Evolutionary conservation across 257 asterid genomes (phyloP).

Genomic region (Nicotiana tabacum): DNA sequence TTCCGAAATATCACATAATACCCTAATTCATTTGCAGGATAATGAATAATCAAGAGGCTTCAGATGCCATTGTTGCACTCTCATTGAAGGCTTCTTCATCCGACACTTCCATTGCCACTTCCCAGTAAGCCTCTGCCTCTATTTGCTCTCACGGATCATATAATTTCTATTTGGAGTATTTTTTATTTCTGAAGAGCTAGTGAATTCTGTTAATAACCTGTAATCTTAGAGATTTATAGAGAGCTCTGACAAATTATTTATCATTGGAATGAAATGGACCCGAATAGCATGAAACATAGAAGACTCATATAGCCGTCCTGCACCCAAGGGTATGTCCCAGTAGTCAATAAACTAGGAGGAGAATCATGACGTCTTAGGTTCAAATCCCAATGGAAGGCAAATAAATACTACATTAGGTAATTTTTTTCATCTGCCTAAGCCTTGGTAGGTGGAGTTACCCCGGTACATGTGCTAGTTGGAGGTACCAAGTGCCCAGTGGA

Average conservation of each 20-base stretch:
- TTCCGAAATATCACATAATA: background rate
- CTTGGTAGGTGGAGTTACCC: too few relatives aligned
- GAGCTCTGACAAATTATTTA: background rate
- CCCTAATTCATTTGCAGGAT: background rate
- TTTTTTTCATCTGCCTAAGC: too few relatives aligned
- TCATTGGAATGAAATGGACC: background rate
- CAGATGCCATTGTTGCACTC: background rate
- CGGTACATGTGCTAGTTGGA: too few relatives aligned
- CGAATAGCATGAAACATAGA: background rate
- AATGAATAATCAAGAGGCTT: background rate
- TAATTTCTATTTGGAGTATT: background rate
- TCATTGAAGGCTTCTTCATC: background rate
- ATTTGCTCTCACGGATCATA: background rate
- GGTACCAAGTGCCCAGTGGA: too few relatives aligned
- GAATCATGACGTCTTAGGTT: too few relatives aligned
- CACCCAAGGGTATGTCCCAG: too few relatives aligned
- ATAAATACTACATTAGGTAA: too few relatives aligned
- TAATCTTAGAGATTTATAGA: background rate
- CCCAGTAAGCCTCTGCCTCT: background rate
- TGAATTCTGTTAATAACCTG: background rate
- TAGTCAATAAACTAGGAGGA: too few relatives aligned
- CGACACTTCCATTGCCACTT: background rate
- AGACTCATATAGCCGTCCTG: background rate
- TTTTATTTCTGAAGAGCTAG: background rate
- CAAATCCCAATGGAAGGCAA: too few relatives aligned